Percentiles rank a stretch among this genome's conserved stretches.
Evolutionary conservation across 179 eudicot genomes (phyloP).

Genomic region (Silene noctiflora): DNA sequence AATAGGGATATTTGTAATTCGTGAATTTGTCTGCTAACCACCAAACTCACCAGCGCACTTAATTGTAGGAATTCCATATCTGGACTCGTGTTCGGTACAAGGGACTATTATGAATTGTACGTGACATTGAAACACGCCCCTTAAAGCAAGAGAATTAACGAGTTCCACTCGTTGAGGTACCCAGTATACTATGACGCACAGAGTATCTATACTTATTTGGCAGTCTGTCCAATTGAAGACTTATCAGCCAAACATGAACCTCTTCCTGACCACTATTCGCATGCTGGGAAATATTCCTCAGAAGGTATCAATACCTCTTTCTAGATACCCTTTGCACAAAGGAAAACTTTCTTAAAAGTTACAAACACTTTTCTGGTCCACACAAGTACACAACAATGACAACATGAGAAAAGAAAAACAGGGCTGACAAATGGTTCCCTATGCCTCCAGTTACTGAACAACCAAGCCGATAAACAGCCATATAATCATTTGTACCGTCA

Average conservation of each 20-base stretch:
- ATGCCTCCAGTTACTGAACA: neutral
- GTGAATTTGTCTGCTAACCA: neutral
- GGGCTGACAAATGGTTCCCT: slow-evolving; percentile 12
- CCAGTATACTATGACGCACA: neutral
- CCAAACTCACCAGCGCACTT: neutral
- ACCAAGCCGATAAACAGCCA: slow-evolving; percentile 7
- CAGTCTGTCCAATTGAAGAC: neutral
- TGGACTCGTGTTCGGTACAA: neutral
- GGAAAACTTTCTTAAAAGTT: neutral
- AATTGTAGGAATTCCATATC: neutral
- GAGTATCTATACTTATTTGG: neutral
- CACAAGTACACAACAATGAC: no score
- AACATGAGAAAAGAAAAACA: neutral
- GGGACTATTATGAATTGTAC: neutral
- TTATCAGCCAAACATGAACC: neutral
- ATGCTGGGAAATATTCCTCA: neutral
- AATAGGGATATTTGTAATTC: neutral
- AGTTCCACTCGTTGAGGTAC: neutral
- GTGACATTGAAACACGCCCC: neutral
- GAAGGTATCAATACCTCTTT: neutral
- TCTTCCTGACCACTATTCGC: neutral
- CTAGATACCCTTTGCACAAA: neutral
- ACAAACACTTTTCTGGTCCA: slow-evolving; percentile 6
- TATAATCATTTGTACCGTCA: neutral
- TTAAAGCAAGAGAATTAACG: neutral